These are phyloP conservation scores for Novymonas esmeraldas DNA, from an alignment of 208 protist genomes.

Conservation along the genomic window DNA sequence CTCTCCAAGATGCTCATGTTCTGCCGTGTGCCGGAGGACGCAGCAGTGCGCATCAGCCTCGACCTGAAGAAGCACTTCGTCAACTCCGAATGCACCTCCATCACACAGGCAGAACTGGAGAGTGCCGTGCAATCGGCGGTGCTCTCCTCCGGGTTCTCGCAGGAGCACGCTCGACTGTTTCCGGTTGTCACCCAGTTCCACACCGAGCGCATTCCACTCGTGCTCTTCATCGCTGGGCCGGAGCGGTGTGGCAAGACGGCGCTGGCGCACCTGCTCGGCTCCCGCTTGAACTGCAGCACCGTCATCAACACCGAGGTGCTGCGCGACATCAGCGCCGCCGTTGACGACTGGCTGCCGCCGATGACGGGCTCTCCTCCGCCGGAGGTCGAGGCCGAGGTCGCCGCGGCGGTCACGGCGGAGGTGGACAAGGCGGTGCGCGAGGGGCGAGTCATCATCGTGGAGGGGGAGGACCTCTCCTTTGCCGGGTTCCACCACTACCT, in stretches of 20 bases:
- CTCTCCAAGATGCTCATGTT: slow-evolving; percentile 74
- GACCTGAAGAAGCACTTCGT: slow-evolving; percentile 66
- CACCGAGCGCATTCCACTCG: slow-evolving; percentile 47
- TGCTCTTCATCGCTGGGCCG: slow-evolving; percentile 51
- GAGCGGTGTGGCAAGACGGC: slow-evolving; percentile 50
- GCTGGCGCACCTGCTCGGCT: slow-evolving; percentile 41
- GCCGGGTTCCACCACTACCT: slow-evolving; percentile 34
- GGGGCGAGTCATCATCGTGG: slow-evolving; percentile 56
- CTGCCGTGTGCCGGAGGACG: slow-evolving; percentile 45
- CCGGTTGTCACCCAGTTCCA: slow-evolving; percentile 55
- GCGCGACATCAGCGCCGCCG: slow-evolving; percentile 32
- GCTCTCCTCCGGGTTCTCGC: slow-evolving; percentile 36
- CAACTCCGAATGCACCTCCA: slow-evolving; percentile 34
- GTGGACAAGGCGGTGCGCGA: slow-evolving; percentile 44
- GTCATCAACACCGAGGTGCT: slow-evolving; percentile 62
- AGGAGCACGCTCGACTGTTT: slow-evolving; percentile 33
- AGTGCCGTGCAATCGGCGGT: slow-evolving; percentile 29
- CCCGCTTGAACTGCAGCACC: slow-evolving; percentile 52
- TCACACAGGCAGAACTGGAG: slow-evolving; percentile 54
- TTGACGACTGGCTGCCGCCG: slow-evolving; percentile 18
- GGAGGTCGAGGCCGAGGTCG: neutral
- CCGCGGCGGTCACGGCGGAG: slow-evolving; percentile 32
- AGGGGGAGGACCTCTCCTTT: slow-evolving; percentile 49
- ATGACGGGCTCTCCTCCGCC: neutral
- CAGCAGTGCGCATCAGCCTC: slow-evolving; percentile 54